Evolutionary conservation across 345 rosid species (phyloP), one percentile per base, ranked within the genome.

Genomic region (Sisymbrium irio): DNA sequence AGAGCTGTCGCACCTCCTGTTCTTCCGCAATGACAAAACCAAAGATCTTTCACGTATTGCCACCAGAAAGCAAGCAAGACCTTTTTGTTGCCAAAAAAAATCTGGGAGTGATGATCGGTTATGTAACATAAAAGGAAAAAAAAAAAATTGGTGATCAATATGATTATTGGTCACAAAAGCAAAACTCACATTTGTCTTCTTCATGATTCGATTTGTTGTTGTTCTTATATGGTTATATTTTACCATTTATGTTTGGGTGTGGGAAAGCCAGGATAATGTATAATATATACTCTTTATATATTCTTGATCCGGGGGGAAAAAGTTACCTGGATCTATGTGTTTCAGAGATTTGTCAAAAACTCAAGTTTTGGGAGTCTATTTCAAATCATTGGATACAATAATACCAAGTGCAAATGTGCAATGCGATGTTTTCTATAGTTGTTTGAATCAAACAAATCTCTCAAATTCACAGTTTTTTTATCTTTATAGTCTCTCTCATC

Each of bases 1-100:
- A 85, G 99, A 36, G 83, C 84, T 3, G 84, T 92, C 2, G 84
- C 88, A 7, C 97, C 96, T 74, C 99, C 99, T 0, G 91, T 90
- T 78, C 81, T 88, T 74, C 97, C 94, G 64, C 90, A 85, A 47
- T 86, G 87, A 89, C 46, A 36, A 41, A 72, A 70, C 37, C 42
- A 27, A 74, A 53, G 50, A 61, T 69, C 71, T 51, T 35, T 18
- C 70, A 46, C 35, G 15, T 62, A 56, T 41, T 60, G 53, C 69
- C 59, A 51, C 32, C 65, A 44, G 51, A 33, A n/a, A 76, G 64
- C 45, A 42, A 62, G 69, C 79, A 68, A 59, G 57, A 27, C 37
- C 67, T 58, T 67, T 53, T 75, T 60, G 74, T 68, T 60, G 74
- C 69, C n/a, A 46, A 45, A 49, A 19, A 49, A 20, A 15, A 62